Conservation (phyloP, 495 filamentous ascomycete species). For the Chaetomium tenue region DNA sequence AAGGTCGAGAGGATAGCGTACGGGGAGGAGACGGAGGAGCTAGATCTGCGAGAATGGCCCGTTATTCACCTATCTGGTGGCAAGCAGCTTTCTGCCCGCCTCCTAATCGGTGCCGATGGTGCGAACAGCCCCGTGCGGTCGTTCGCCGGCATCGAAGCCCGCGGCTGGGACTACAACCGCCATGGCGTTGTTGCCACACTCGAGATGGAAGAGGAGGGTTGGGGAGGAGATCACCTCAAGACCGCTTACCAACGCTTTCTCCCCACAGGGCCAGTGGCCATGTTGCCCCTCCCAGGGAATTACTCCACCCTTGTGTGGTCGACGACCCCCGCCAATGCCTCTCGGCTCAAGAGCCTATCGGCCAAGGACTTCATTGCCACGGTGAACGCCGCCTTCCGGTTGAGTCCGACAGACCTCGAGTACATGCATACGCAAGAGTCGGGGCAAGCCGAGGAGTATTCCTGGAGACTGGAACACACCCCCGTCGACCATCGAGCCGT, state of each 20-base stretch:
- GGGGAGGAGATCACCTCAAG: slow-evolving; percentile 55
- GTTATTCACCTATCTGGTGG: slow-evolving; percentile 65
- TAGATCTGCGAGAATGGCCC: slow-evolving; percentile 84
- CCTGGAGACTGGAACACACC: slow-evolving; percentile 77
- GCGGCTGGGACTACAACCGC: slow-evolving; percentile 90
- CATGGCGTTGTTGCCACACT: slow-evolving; percentile 91
- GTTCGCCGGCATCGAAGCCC: slow-evolving; percentile 79
- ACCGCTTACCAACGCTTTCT: slow-evolving; percentile 95
- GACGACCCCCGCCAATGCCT: slow-evolving; percentile 73
- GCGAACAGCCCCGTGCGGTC: slow-evolving; percentile 89
- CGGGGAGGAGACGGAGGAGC: slow-evolving; percentile 63
- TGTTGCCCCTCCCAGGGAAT: slow-evolving; percentile 83
- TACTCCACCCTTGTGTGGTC: slow-evolving; percentile 90
- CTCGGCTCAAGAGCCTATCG: slow-evolving; percentile 72
- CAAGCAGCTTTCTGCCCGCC: slow-evolving; percentile 67
- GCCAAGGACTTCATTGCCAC: slow-evolving; percentile 72
- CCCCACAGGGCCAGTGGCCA: slow-evolving; percentile 83
- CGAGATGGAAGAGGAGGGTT: slow-evolving; percentile 58
- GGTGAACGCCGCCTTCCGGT: slow-evolving; percentile 91
- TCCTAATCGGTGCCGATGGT: slow-evolving; percentile 92
- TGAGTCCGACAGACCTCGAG: slow-evolving; percentile 71
- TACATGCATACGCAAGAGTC: slow-evolving; percentile 68
- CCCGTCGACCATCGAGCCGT: slow-evolving; percentile 47
- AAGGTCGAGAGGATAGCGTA: slow-evolving; percentile 74
- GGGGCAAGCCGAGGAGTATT: slow-evolving; percentile 69